A percentile compares a stretch with the other conserved stretches of the same genome.
These are phyloP conservation scores for Plasmopara muralis DNA, from an alignment of 352 stramenopile species.

Conservation along the genomic window DNA sequence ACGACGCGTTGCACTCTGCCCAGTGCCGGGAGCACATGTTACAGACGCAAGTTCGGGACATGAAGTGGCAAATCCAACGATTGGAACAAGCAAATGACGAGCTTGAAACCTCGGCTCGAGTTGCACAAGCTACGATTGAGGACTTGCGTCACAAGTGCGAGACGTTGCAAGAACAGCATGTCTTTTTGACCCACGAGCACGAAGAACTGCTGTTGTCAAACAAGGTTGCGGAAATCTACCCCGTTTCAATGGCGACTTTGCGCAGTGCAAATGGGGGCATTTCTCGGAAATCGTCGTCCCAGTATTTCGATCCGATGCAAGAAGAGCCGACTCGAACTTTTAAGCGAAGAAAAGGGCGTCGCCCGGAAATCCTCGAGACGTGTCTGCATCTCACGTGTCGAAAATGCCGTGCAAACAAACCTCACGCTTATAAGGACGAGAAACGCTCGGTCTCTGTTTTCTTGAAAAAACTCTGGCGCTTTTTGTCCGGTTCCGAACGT, in stretches of 20 bases:
- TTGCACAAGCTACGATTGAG: slow-evolving; percentile 50
- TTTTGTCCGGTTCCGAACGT: slow-evolving; percentile 26
- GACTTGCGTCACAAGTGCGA: slow-evolving; percentile 58
- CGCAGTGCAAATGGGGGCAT: slow-evolving; percentile 14
- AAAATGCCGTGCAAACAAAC: slow-evolving; percentile 28
- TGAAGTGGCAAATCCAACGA: slow-evolving; percentile 63
- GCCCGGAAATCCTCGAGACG: slow-evolving; percentile 57
- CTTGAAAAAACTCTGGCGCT: slow-evolving; percentile 40
- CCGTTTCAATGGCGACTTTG: slow-evolving; percentile 3
- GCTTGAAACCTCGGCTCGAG: slow-evolving; percentile 53
- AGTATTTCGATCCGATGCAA: slow-evolving; percentile 13
- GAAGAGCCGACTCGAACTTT: slow-evolving; percentile 17
- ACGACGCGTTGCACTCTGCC: slow-evolving; percentile 27
- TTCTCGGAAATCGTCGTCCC: slow-evolving; percentile 27
- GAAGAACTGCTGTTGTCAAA: slow-evolving; percentile 39
- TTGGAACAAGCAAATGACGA: slow-evolving; percentile 69
- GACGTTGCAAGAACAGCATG: slow-evolving; percentile 46
- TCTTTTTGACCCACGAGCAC: slow-evolving; percentile 66
- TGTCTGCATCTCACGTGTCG: slow-evolving; percentile 66
- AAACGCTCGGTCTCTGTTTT: slow-evolving; percentile 19
- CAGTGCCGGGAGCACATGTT: slow-evolving; percentile 28
- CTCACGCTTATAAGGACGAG: slow-evolving; percentile 20
- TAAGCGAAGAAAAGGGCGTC: slow-evolving; percentile 24
- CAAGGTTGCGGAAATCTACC: slow-evolving; percentile 32
- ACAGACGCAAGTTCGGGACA: slow-evolving; percentile 31